A percentile compares a stretch with the other conserved stretches of the same genome.
Evolutionary conservation across 108 stramenopile genomes (phyloP).

Genomic region (Fistulifera pelliculosa): DNA sequence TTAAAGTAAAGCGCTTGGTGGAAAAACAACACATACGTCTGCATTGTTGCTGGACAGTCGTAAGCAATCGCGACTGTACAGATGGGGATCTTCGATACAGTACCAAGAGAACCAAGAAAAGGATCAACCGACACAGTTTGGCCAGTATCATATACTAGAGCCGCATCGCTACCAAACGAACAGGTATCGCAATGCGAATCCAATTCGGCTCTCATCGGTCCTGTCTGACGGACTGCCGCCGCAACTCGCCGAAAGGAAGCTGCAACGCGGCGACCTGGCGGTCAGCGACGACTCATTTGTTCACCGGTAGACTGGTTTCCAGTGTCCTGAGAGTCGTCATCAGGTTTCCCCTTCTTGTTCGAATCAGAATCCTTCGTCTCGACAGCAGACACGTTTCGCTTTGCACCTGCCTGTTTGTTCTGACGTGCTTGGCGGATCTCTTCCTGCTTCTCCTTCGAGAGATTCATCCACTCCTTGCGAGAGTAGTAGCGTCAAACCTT

Average conservation of each 20-base stretch:
- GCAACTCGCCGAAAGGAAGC: neutral
- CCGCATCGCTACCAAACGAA: constrained; percentile 10
- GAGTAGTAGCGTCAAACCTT: too few relatives aligned
- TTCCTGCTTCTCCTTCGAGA: too few relatives aligned
- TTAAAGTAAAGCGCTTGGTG: constrained; percentile 21
- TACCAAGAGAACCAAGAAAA: neutral
- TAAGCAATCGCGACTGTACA: constrained; percentile 22
- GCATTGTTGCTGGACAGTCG: constrained; percentile 8
- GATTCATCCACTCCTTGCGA: too few relatives aligned
- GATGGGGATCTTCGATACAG: constrained; percentile 13
- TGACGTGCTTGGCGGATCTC: too few relatives aligned
- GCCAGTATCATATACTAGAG: constrained; percentile 1
- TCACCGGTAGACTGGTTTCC: neutral
- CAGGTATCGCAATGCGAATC: constrained; percentile 29
- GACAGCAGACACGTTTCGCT: too few relatives aligned
- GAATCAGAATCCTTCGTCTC: too few relatives aligned
- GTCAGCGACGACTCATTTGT: neutral
- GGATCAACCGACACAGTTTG: constrained; percentile 10
- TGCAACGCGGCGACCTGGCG: too few relatives aligned
- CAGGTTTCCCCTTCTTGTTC: neutral
- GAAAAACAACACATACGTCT: constrained; percentile 27
- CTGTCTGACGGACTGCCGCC: neutral
- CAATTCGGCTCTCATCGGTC: constrained; percentile 2
- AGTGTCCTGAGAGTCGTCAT: neutral
- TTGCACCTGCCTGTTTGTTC: too few relatives aligned